A percentile compares a stretch with the other conserved stretches of the same genome.
phyloP scores from a whole-genome alignment of 495 filamentous ascomycete species.

The Talaromyces liani region DNA sequence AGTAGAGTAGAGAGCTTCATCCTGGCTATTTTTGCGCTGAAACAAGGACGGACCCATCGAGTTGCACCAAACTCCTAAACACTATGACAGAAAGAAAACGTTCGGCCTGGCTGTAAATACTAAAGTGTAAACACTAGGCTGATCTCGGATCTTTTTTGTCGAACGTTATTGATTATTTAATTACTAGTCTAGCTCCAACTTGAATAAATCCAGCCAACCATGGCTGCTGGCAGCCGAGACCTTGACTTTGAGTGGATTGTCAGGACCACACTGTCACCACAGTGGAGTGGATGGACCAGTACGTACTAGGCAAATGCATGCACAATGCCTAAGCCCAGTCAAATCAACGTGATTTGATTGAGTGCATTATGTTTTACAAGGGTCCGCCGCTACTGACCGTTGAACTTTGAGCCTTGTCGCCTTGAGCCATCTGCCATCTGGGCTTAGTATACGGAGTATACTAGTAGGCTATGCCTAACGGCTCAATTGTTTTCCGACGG shows the following conservation, averaged over 20 bases:
- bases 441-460: no score
- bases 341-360: not conserved
- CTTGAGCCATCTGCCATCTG: no score
- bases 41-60: not conserved
- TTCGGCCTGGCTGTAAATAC: not conserved
- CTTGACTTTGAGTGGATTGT: not conserved
- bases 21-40: not conserved
- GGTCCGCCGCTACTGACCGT: constrained; percentile 7
- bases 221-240: not conserved
- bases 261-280: not conserved
- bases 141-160: not conserved
- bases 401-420: not conserved
- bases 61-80: not conserved
- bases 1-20: not conserved
- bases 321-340: not conserved
- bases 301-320: not conserved
- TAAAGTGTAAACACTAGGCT: not conserved
- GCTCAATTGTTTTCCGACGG: not conserved
- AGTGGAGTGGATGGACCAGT: not conserved
- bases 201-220: not conserved
- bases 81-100: not conserved
- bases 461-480: not conserved
- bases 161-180: not conserved
- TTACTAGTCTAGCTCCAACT: not conserved
- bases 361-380: not conserved